Percentiles rank a stretch among this genome's conserved stretches.
These are phyloP conservation scores for Thraustochytrium sp. DNA, from an alignment of 352 stramenopile species.

Conservation along the genomic window DNA sequence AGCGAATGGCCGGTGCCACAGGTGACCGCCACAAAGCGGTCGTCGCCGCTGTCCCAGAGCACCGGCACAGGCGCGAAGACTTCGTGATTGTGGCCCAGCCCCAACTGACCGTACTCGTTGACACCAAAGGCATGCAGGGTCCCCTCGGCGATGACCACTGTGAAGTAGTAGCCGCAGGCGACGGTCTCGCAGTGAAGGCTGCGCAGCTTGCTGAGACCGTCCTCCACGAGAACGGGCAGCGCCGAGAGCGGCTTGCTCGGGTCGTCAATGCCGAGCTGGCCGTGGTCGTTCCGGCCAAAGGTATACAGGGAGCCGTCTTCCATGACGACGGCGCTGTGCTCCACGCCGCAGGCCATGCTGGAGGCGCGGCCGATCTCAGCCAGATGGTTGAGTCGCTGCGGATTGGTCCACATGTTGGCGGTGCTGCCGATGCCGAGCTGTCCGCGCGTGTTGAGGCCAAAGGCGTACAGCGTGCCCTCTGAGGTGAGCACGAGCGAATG, in stretches of 20 bases:
- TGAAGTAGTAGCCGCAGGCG: slow-evolving; percentile 37
- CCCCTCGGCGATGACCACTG: slow-evolving; percentile 12
- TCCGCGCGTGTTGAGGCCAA: slow-evolving; percentile 29
- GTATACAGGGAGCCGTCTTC: slow-evolving; percentile 29
- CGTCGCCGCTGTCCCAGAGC: slow-evolving; percentile 21
- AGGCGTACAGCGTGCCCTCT: slow-evolving; percentile 18
- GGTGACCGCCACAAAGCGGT: slow-evolving; percentile 36
- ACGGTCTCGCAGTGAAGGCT: slow-evolving; percentile 34
- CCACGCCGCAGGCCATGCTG: slow-evolving; percentile 25
- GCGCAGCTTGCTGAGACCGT: slow-evolving; percentile 33
- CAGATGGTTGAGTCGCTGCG: slow-evolving; percentile 10
- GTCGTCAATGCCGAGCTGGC: slow-evolving; percentile 39
- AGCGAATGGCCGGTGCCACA: slow-evolving; percentile 32
- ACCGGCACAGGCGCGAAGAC: slow-evolving; percentile 9
- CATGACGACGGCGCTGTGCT: slow-evolving; percentile 35
- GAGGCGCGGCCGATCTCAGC: not conserved
- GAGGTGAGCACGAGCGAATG: slow-evolving; percentile 17
- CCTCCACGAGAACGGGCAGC: not conserved
- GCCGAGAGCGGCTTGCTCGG: not conserved
- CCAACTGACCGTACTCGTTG: slow-evolving; percentile 32
- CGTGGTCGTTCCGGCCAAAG: not conserved
- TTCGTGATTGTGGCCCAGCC: slow-evolving; percentile 19
- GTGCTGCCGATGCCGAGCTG: slow-evolving; percentile 33
- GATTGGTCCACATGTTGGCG: slow-evolving; percentile 14
- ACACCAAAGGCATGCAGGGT: slow-evolving; percentile 24